Evolutionary conservation across 208 protist species (phyloP).

Genomic region (Strigomonas culicis): DNA sequence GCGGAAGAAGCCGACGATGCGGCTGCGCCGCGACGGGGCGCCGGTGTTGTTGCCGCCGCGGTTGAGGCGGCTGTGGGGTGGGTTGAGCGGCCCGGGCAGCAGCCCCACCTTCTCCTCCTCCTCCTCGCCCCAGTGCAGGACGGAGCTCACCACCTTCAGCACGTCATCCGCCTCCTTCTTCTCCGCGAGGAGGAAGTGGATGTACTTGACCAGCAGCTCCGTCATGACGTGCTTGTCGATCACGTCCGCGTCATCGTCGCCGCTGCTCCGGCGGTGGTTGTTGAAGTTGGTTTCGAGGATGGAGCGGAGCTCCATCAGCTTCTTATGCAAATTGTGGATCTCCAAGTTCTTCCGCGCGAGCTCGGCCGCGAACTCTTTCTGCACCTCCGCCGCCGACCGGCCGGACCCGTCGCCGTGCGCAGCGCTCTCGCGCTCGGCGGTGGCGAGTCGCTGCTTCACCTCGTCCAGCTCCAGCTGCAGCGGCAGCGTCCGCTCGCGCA

Average conservation of each 20-base stretch:
- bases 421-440: neutral
- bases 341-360: slow-evolving; percentile 44
- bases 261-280: neutral
- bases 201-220: slow-evolving; percentile 81
- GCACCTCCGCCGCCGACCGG: neutral
- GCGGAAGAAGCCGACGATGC: slow-evolving; percentile 25
- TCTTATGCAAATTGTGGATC: slow-evolving; percentile 62
- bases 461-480: slow-evolving; percentile 23
- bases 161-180: slow-evolving; percentile 40
- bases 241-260: neutral
- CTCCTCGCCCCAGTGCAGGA: slow-evolving; percentile 78
- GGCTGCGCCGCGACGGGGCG: slow-evolving; percentile 16
- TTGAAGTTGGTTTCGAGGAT: slow-evolving; percentile 29
- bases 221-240: slow-evolving; percentile 82
- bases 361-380: neutral
- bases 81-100: slow-evolving; percentile 69
- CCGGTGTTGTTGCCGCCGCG: neutral
- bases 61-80: slow-evolving; percentile 19
- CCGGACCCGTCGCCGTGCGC: slow-evolving; percentile 15
- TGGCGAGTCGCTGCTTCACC: slow-evolving; percentile 19
- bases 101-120: slow-evolving; percentile 74
- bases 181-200: slow-evolving; percentile 58
- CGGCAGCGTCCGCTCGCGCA: slow-evolving; percentile 22
- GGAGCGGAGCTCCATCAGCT: slow-evolving; percentile 66
- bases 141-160: slow-evolving; percentile 64